These are phyloP conservation scores for Trichoderma endophyticum DNA, from an alignment of 2,329 filamentous ascomycete species.

Conservation along the genomic window DNA sequence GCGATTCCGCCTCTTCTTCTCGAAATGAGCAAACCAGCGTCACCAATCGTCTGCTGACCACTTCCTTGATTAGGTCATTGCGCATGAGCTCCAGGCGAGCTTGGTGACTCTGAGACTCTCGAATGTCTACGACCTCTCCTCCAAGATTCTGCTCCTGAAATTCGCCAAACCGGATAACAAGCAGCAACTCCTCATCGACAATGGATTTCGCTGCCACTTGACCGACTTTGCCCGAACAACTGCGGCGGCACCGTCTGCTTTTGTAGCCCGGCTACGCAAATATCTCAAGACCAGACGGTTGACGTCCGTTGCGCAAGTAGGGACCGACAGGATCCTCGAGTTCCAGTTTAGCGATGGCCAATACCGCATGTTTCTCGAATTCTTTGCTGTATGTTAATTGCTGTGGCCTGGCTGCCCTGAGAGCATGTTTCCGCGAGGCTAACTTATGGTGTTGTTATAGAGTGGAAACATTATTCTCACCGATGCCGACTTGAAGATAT, in stretches of 20 bases:
- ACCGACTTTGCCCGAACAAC: constrained; percentile 88
- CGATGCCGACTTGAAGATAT: constrained; percentile 75
- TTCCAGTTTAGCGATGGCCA: constrained; percentile 88
- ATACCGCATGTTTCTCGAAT: constrained; percentile 86
- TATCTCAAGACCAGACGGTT: constrained; percentile 82
- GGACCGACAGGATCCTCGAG: constrained; percentile 90
- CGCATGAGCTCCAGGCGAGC: constrained; percentile 79
- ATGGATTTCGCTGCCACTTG: constrained; percentile 91
- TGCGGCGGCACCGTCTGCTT: constrained; percentile 76
- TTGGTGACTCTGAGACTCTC: constrained; percentile 77
- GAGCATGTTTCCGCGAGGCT: not conserved
- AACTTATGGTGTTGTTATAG: constrained; percentile 24
- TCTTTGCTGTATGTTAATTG: constrained; percentile 63
- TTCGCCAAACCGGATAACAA: constrained; percentile 87
- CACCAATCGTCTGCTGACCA: not conserved
- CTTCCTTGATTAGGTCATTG: constrained; percentile 67
- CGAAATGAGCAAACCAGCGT: not conserved
- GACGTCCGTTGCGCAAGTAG: constrained; percentile 78
- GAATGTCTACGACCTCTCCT: constrained; percentile 95
- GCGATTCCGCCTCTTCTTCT: not conserved
- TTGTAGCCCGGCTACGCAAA: constrained; percentile 83
- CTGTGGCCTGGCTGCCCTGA: too few relatives aligned
- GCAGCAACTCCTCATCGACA: constrained; percentile 88
- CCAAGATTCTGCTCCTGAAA: constrained; percentile 92
- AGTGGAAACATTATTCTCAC: constrained; percentile 93